A percentile compares a stretch with the other conserved stretches of the same genome.
Conservation (phyloP, 176 grass and related monocot genomes). For the Avena atlantica region DNA sequence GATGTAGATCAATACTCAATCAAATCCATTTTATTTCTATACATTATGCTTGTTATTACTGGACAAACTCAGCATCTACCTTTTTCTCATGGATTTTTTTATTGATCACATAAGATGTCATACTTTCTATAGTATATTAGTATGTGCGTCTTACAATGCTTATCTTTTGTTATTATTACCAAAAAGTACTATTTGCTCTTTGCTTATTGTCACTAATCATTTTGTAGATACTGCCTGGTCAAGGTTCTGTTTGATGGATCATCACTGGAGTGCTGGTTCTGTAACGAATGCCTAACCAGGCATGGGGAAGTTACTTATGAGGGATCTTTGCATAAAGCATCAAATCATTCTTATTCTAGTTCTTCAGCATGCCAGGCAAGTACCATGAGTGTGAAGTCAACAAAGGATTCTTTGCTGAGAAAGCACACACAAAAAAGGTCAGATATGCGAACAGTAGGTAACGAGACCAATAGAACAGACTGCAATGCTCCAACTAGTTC, state of each 20-base stretch:
- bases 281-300: slow-evolving; percentile 25
- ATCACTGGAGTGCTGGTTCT: slow-evolving; percentile 32
- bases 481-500: slow-evolving; percentile 11
- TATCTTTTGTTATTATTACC: slow-evolving; percentile 12
- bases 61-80: too few species aligned
- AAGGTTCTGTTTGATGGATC: slow-evolving; percentile 39
- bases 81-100: background rate
- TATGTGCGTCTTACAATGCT: background rate
- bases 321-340: slow-evolving; percentile 34
- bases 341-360: slow-evolving; percentile 7
- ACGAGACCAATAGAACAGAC: slow-evolving; percentile 12
- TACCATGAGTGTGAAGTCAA: background rate
- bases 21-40: slow-evolving; percentile 22
- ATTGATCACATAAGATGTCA: background rate
- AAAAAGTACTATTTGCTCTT: background rate
- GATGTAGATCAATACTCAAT: slow-evolving; percentile 27
- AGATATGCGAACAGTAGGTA: slow-evolving; percentile 4
- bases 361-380: background rate
- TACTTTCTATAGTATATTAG: background rate
- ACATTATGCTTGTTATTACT: background rate
- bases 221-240: slow-evolving; percentile 48
- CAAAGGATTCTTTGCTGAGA: background rate
- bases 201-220: slow-evolving; percentile 18
- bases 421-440: slow-evolving; percentile 3
- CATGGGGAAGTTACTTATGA: slow-evolving; percentile 5